A percentile compares a stretch with the other conserved stretches of the same genome.
Conservation (phyloP, 2,329 filamentous ascomycete genomes). For the Rosellinia necatrix region DNA sequence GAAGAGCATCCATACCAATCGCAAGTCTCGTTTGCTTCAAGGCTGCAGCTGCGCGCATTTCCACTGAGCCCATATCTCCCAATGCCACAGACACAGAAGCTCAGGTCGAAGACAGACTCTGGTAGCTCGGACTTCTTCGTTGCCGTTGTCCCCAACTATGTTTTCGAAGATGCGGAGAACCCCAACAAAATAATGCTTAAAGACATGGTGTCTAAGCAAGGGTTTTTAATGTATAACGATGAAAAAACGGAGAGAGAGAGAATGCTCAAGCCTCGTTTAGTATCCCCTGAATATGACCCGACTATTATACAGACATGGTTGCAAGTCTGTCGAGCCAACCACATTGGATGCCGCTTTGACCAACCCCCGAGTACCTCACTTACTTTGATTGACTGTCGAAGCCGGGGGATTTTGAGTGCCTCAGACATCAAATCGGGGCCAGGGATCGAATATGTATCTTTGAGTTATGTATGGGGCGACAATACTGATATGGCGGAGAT, state of each 20-base stretch:
- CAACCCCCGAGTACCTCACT: neutral
- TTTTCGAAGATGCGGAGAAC: neutral
- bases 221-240: constrained; percentile 8
- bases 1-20: too few species aligned
- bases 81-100: neutral
- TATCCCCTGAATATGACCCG: neutral
- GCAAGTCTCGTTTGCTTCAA: neutral
- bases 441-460: constrained; percentile 1
- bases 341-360: neutral
- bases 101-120: neutral
- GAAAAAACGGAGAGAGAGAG: neutral
- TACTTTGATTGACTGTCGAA: constrained; percentile 8
- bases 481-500: neutral
- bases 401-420: neutral
- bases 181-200: constrained; percentile 1
- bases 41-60: neutral
- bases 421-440: neutral
- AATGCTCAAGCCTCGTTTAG: neutral
- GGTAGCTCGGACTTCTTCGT: constrained; percentile 3
- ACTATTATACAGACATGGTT: constrained; percentile 4
- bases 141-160: constrained; percentile 4
- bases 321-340: neutral
- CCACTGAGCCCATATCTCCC: neutral
- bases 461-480: constrained; percentile 14
- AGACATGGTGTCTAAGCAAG: constrained; percentile 10